phyloP scores from a whole-genome alignment of 2,329 filamentous ascomycete species.

The Cladophialophora immunda region DNA sequence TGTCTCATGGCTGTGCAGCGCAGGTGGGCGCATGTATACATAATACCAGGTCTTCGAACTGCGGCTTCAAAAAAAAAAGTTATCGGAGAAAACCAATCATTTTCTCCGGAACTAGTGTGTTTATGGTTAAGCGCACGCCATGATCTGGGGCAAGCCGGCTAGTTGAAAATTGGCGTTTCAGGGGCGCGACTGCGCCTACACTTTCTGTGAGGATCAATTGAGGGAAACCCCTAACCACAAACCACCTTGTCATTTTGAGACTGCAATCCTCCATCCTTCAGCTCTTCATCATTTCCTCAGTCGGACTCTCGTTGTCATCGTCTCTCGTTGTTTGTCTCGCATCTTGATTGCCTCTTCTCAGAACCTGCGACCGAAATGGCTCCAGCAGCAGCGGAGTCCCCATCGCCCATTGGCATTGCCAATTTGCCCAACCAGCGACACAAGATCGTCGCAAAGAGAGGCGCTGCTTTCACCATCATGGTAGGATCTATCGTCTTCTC shows the following conservation, averaged over 20 bases:
- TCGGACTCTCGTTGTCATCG: slow-evolving; percentile 9
- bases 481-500: slow-evolving; percentile 60
- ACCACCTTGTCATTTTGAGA: slow-evolving; percentile 14
- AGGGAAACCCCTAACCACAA: slow-evolving; percentile 26
- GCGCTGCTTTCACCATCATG: slow-evolving; percentile 99
- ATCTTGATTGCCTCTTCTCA: slow-evolving; percentile 26
- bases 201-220: slow-evolving; percentile 22
- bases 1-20: slow-evolving; percentile 42
- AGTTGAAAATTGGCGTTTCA: slow-evolving; percentile 43
- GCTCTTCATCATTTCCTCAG: slow-evolving; percentile 19
- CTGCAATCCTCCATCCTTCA: background rate
- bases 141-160: slow-evolving; percentile 38
- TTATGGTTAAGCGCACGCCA: slow-evolving; percentile 42
- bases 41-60: slow-evolving; percentile 19
- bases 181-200: slow-evolving; percentile 41
- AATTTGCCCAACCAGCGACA: slow-evolving; percentile 77
- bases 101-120: slow-evolving; percentile 40
- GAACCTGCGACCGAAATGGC: slow-evolving; percentile 57
- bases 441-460: slow-evolving; percentile 81
- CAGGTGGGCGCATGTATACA: slow-evolving; percentile 22
- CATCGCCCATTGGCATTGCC: slow-evolving; percentile 76
- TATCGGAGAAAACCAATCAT: slow-evolving; percentile 36
- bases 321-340: slow-evolving; percentile 3
- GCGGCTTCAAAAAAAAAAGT: slow-evolving; percentile 36
- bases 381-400: slow-evolving; percentile 62